Percentiles rank a stretch among this genome's conserved stretches.
These are phyloP conservation scores for Haematococcus lacustris DNA, from an alignment of 139 green algal species.

Conservation along the genomic window DNA sequence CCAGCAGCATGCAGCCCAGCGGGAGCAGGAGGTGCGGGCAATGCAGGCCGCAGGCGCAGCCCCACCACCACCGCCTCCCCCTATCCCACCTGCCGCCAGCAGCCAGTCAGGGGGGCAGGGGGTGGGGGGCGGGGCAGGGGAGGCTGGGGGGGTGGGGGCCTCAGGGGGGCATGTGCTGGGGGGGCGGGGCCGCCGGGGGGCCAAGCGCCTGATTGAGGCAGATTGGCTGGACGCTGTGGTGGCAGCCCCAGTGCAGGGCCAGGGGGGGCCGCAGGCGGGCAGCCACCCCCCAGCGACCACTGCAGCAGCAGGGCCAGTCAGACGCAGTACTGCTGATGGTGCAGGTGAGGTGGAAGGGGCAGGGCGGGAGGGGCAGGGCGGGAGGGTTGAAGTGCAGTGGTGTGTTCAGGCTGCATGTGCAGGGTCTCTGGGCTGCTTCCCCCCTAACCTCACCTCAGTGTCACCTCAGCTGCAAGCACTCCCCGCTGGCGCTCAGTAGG, in stretches of 20 bases:
- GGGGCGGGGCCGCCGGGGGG: conserved; percentile 3
- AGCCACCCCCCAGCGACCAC: neutral
- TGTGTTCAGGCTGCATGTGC: neutral
- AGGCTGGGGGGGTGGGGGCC: neutral
- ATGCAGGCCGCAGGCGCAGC: neutral
- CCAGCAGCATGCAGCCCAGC: conserved; percentile 2
- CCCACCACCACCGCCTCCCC: neutral
- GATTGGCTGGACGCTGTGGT: conserved; percentile 32
- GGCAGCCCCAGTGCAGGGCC: too few species aligned
- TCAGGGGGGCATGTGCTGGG: too few species aligned
- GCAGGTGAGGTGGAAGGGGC: neutral
- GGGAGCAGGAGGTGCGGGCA: conserved; percentile 12
- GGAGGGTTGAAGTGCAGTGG: neutral
- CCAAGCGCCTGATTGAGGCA: conserved; percentile 28
- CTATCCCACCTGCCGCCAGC: neutral
- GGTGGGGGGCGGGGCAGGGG: neutral
- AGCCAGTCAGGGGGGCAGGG: neutral
- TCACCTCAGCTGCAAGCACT: too few species aligned
- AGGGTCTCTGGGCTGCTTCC: neutral
- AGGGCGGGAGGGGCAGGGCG: neutral
- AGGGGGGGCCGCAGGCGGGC: neutral
- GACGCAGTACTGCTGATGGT: neutral
- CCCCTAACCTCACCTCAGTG: too few species aligned
- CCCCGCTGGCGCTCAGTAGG: too few species aligned
- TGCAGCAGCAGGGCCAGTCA: neutral